Percentiles rank a stretch among this genome's conserved stretches.
These are phyloP conservation scores for Aphanomyces invadans DNA, from an alignment of 352 stramenopile genomes.

Conservation along the genomic window DNA sequence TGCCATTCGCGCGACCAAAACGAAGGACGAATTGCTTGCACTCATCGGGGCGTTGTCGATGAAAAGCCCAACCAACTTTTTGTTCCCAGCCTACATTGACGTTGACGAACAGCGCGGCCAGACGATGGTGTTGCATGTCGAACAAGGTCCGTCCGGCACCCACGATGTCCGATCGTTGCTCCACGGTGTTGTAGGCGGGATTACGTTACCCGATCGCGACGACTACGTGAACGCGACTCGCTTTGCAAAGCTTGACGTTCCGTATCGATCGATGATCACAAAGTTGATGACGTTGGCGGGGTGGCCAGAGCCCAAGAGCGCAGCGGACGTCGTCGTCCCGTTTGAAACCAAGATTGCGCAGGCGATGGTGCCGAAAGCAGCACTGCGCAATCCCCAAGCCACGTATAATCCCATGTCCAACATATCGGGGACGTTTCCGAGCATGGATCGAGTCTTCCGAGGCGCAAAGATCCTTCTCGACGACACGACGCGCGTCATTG, in stretches of 20 bases:
- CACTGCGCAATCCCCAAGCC: slow-evolving; percentile 75
- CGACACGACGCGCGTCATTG: slow-evolving; percentile 39
- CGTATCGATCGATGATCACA: slow-evolving; percentile 72
- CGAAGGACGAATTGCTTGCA: slow-evolving; percentile 40
- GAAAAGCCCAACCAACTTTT: slow-evolving; percentile 51
- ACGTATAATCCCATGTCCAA: slow-evolving; percentile 88
- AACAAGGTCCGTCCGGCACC: slow-evolving; percentile 37
- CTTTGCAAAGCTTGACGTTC: slow-evolving; percentile 58
- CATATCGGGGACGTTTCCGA: slow-evolving; percentile 43
- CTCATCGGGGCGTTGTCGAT: slow-evolving; percentile 44
- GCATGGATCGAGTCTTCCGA: slow-evolving; percentile 42
- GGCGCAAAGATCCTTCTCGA: slow-evolving; percentile 37
- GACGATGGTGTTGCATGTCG: slow-evolving; percentile 72
- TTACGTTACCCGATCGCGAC: slow-evolving; percentile 84
- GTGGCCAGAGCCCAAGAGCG: slow-evolving; percentile 30
- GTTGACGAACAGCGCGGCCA: slow-evolving; percentile 81
- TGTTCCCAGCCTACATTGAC: slow-evolving; percentile 65
- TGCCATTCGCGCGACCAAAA: slow-evolving; percentile 31
- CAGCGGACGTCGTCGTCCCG: slow-evolving; percentile 50
- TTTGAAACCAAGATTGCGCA: slow-evolving; percentile 82
- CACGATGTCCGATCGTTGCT: too few species aligned
- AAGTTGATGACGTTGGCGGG: slow-evolving; percentile 63
- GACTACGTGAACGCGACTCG: slow-evolving; percentile 89
- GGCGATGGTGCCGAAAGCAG: slow-evolving; percentile 82
- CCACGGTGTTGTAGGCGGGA: too few species aligned